Evolutionary conservation across 1,284 basidiomycete species (phyloP), one percentile per base, ranked within the genome.

Genomic region (Trichosporon coremiiforme): DNA sequence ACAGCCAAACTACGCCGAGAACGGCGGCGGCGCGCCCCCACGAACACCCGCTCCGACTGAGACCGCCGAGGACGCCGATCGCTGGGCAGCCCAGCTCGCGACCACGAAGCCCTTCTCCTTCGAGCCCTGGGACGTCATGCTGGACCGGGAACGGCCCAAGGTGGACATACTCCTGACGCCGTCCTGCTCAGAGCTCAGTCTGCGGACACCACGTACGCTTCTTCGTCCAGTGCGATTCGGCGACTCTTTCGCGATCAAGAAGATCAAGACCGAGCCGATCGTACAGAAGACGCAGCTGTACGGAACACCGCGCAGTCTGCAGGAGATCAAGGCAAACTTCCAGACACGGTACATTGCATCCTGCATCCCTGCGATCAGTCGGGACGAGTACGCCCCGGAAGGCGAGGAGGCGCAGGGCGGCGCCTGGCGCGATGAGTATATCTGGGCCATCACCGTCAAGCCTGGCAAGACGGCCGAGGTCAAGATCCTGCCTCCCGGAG

Each of bases 201-300:
- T 83, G n/a, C 33, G 66, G 0, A 83, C 80, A 2, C 72, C 75
- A 25, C 71, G 81, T 4, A 70, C 81, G 2, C 13, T 66, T 2
- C 71, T 83, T 2, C 72, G 81, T 6, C 80, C 77, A 60, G 78
- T 80, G 13, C 69, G 74, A 41, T 29, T 70, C 1, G 75, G 74
- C 0, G 81, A 83, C 74, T 71, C 75, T 55, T 73, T 73, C 1
- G 77, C 72, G 10, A 78, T 83, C 53, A 70, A 77, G 45, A 70
- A 75, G 68, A 83, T 83, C 68, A 83, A 83, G 75, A 79, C 72
- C 68, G 81, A 83, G 70, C 81, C 81, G 0, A 69, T 77, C 4
- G 81, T 83, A 9, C 80, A 83, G 72, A 76, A 74, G 64, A 82
- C 81, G 1, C 81, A 83, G 70, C 67, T 83, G 78, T 82, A 82